A percentile compares a stretch with the other conserved stretches of the same genome.
These are phyloP conservation scores for Malus orientalis DNA, from an alignment of 306 rosid genomes.

Conservation along the genomic window DNA sequence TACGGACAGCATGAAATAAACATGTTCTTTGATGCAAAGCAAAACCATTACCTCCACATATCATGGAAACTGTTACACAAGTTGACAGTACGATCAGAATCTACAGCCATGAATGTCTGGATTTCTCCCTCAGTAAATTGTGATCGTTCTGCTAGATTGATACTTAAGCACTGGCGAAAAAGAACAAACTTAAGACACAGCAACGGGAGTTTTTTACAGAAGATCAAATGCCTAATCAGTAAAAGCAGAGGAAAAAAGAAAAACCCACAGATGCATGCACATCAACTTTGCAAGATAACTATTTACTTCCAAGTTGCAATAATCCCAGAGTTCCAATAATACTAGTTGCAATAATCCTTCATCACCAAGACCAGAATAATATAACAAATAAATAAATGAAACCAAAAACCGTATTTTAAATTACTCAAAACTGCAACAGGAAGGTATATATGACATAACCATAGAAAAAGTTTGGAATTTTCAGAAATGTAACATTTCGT, in stretches of 20 bases:
- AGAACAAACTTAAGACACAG: slow-evolving; percentile 4
- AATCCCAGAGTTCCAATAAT: neutral
- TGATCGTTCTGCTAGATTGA: slow-evolving; percentile 79
- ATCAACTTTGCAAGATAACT: neutral
- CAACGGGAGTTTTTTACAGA: neutral
- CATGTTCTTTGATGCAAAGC: neutral
- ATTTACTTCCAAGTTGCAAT: neutral
- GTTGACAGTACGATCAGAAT: slow-evolving; percentile 88
- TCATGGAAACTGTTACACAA: slow-evolving; percentile 85
- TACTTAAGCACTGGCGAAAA: slow-evolving; percentile 49
- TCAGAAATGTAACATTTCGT: neutral
- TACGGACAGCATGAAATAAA: neutral
- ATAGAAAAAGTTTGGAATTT: neutral
- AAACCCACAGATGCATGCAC: neutral
- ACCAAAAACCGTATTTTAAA: too few species aligned
- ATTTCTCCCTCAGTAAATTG: slow-evolving; percentile 86
- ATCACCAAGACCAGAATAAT: too few species aligned
- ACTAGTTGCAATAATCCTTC: neutral
- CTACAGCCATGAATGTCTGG: slow-evolving; percentile 94
- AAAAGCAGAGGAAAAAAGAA: neutral
- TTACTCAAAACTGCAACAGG: neutral
- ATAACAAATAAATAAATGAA: too few species aligned
- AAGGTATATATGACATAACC: neutral
- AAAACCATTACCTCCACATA: slow-evolving; percentile 64
- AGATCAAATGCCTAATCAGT: neutral